These are phyloP conservation scores for Sungouiozyma ichnusensis DNA, from an alignment of 805 yeast species.

Conservation along the genomic window DNA sequence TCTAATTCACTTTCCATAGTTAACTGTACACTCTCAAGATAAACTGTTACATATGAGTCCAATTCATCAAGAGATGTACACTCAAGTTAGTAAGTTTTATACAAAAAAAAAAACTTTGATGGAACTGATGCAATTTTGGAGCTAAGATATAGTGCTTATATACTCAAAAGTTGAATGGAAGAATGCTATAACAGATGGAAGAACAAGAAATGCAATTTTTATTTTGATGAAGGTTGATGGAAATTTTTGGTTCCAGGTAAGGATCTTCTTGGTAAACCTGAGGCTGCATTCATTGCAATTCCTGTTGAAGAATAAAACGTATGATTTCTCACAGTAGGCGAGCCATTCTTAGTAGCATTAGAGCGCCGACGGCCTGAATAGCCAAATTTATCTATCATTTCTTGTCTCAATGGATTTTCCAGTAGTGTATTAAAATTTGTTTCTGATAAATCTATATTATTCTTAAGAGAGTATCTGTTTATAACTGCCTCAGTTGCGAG, in stretches of 20 bases:
- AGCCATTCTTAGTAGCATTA: not conserved
- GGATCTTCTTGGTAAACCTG: not conserved
- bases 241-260: not conserved
- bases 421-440: not conserved
- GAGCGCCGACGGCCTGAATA: not conserved
- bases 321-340: not conserved
- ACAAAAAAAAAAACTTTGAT: no score
- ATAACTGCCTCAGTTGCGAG: conserved; percentile 11
- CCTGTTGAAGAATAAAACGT: not conserved
- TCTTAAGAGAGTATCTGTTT: conserved; percentile 11
- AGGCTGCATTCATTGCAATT: not conserved
- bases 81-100: no score
- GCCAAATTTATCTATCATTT: not conserved
- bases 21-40: no score
- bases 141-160: no score
- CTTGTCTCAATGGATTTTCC: not conserved
- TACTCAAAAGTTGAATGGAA: no score
- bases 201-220: not conserved
- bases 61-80: no score
- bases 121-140: no score
- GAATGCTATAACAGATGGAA: not conserved
- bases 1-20: not conserved
- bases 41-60: no score
- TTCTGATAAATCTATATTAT: conserved; percentile 4
- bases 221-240: not conserved